Evolutionary conservation across 2,329 filamentous ascomycete species (phyloP), one percentile per base, ranked within the genome.

Genomic region (Orbilia blumenaviensis): DNA sequence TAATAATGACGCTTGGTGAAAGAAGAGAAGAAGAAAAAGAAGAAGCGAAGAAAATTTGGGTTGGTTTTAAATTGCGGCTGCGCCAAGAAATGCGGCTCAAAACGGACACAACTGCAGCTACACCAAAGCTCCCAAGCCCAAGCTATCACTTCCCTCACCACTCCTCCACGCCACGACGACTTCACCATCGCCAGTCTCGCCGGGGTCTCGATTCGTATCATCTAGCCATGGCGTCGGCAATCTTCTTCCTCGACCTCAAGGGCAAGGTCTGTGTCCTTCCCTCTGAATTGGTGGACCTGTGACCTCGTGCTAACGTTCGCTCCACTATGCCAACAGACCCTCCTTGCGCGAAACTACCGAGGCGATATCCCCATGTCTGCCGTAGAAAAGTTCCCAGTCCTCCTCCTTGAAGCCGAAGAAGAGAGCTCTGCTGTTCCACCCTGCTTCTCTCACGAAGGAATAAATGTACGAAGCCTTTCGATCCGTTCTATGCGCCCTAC

Each of bases 181-280:
- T 12, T 61, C 66, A 60, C 14, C 44, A 48, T 42, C 58, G n/a
- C 38, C 58, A 29, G 46, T 10, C 34, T 32, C 18, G 8, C 54
- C 63, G 32, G 46, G 48, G 25, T 18, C n/a, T 16, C 25, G 46
- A 32, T 14, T 25, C 18, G 52, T 27, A 67, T 77, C 44, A 32
- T 34, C 21, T 14, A 84, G 87, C 81, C 83, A 99, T 99, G 95
- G 95, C 95, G 80, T 99, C 95, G 77, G 95, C 95, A 79, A 83
- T 99, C 82, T 99, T 99, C 88, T 99, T 99, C 84, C 91, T 99
- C 81, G 95, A 99, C 84, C 88, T 99, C 80, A 99, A 99, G 93
- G 95, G 95, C 92, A 99, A 99, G 91, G 93, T 96, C 84, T 78
- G 86, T 36, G 10, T n/a, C 52, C n/a, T 38, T 23, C 34, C 60